These are phyloP conservation scores for Neurospora discreta DNA, from an alignment of 495 filamentous ascomycete species.

Conservation along the genomic window DNA sequence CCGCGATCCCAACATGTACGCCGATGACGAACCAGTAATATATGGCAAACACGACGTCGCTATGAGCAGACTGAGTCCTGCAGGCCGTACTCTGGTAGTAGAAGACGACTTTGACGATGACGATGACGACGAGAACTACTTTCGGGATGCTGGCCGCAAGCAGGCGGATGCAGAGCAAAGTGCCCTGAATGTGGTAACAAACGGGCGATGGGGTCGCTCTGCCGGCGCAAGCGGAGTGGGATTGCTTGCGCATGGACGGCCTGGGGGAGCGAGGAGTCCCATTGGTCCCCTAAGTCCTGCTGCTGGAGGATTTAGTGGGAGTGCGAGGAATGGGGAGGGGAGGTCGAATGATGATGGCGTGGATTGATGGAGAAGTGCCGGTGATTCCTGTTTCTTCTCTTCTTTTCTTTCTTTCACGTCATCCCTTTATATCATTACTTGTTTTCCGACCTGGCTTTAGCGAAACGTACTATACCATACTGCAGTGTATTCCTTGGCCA, in stretches of 20 bases:
- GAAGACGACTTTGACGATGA: constrained; percentile 19
- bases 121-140: constrained; percentile 1
- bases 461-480: not conserved
- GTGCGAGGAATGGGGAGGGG: not conserved
- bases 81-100: constrained; percentile 24
- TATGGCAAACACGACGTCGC: constrained; percentile 21
- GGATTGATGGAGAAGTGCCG: constrained; percentile 5
- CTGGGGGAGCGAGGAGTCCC: not conserved
- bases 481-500: not conserved
- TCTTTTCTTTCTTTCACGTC: not conserved
- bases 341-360: constrained; percentile 15
- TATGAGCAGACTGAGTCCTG: constrained; percentile 29
- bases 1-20: constrained; percentile 37
- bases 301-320: not conserved
- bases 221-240: constrained; percentile 23
- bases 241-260: constrained; percentile 18
- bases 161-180: constrained; percentile 25
- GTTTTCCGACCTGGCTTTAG: not conserved
- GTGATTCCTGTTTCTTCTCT: not conserved
- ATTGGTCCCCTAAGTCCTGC: not conserved
- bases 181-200: constrained; percentile 34
- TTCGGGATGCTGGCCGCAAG: not conserved
- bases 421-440: not conserved
- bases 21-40: constrained; percentile 19
- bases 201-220: constrained; percentile 25